phyloP scores from a whole-genome alignment of 257 asterid species.

The Jacaranda copaia region DNA sequence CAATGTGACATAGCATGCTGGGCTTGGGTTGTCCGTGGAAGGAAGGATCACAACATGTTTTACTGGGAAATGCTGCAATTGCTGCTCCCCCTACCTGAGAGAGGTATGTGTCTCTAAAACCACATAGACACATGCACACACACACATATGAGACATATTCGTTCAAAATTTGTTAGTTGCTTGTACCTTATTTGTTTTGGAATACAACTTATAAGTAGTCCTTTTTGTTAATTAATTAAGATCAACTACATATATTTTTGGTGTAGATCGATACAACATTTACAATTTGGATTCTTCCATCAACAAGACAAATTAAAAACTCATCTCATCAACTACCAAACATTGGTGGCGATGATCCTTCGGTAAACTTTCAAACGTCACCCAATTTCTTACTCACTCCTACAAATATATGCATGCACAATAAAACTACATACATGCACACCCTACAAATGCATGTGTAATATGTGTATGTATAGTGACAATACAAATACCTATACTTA shows the following conservation, averaged over 20 bases:
- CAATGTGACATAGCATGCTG: constrained; percentile 65
- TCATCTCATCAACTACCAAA: constrained; percentile 56
- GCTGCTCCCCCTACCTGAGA: constrained; percentile 71
- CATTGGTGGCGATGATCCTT: constrained; percentile 83
- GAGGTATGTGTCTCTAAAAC: constrained; percentile 45
- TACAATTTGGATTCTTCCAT: constrained; percentile 82
- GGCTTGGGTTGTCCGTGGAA: constrained; percentile 86
- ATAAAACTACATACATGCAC: no score
- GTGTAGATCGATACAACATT: constrained; percentile 70
- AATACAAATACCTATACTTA: no score
- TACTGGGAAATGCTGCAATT: constrained; percentile 73
- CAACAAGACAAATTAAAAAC: constrained; percentile 44
- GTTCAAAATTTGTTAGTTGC: no score
- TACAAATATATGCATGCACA: no score
- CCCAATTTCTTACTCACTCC: no score
- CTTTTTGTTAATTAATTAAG: background rate
- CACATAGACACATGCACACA: no score
- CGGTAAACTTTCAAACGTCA: constrained; percentile 46
- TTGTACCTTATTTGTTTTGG: background rate
- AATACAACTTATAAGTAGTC: background rate
- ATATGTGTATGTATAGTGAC: no score
- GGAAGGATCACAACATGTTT: constrained; percentile 73
- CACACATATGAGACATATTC: background rate
- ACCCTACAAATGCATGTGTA: no score
- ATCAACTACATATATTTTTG: background rate